Conservation (phyloP, 1,139 yeast species). For the Sugiyamaella neomexicana region DNA sequence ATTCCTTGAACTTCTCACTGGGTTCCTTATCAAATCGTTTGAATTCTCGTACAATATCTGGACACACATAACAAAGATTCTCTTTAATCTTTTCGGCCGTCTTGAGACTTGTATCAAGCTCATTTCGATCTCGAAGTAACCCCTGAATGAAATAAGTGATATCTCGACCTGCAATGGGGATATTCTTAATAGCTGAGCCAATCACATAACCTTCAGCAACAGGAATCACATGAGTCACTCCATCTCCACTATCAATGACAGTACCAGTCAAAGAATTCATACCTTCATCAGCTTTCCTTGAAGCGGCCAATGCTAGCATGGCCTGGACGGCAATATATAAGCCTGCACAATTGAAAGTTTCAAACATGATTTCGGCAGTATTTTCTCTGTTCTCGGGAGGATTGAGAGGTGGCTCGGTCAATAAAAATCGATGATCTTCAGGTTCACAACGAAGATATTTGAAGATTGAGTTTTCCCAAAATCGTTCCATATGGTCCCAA, state of each 20-base stretch:
- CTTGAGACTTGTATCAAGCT: constrained; percentile 85
- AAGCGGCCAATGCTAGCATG: constrained; percentile 95
- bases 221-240: constrained; percentile 98
- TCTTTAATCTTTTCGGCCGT: constrained; percentile 97
- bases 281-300: constrained; percentile 97
- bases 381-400: constrained; percentile 99
- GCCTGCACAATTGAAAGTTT: constrained; percentile 97
- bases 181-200: constrained; percentile 94
- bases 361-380: constrained; percentile 98
- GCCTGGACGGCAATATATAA: constrained; percentile 98
- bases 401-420: constrained; percentile 97
- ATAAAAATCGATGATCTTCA: constrained; percentile 91
- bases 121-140: constrained; percentile 94
- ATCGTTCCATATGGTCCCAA: constrained; percentile 99
- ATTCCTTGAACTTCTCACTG: constrained; percentile 82
- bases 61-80: constrained; percentile 94
- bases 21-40: constrained; percentile 92
- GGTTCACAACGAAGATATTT: constrained; percentile 97
- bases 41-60: constrained; percentile 96
- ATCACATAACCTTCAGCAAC: constrained; percentile 99
- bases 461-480: constrained; percentile 97
- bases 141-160: constrained; percentile 92
- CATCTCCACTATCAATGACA: constrained; percentile 96
- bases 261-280: constrained; percentile 96
- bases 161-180: constrained; percentile 98